These are phyloP conservation scores for Thielaviopsis euricoi DNA, from an alignment of 2,329 filamentous ascomycete genomes.

Conservation along the genomic window DNA sequence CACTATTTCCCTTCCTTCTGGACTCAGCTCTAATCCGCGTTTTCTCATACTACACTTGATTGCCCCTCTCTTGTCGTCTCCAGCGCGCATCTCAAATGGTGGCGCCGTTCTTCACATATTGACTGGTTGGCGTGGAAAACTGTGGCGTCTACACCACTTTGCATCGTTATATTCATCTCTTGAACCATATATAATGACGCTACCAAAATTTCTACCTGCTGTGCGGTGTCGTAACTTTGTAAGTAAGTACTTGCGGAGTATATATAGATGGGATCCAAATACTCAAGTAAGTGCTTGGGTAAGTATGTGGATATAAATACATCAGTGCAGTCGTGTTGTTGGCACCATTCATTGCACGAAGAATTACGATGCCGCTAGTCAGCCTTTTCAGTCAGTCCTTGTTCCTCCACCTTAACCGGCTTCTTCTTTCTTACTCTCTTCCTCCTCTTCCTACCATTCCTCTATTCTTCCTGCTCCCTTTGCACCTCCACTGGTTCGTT, in stretches of 20 bases:
- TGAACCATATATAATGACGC: too few species aligned
- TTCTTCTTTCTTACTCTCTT: neutral
- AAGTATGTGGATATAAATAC: too few species aligned
- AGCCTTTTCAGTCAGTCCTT: neutral
- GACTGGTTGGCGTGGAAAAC: neutral
- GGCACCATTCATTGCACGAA: too few species aligned
- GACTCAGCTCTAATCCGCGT: neutral
- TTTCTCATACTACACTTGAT: neutral
- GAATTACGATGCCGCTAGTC: neutral
- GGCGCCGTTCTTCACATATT: neutral
- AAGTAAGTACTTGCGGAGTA: too few species aligned
- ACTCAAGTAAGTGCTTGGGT: too few species aligned
- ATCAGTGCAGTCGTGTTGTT: too few species aligned
- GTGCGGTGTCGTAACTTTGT: too few species aligned
- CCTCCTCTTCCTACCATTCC: neutral
- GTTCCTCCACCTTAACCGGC: neutral
- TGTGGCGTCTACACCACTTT: neutral
- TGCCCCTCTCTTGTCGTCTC: neutral
- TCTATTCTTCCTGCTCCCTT: neutral
- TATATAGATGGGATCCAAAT: too few species aligned
- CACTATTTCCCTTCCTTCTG: neutral
- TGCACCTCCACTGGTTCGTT: neutral
- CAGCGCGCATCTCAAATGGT: neutral
- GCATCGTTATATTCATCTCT: too few species aligned
- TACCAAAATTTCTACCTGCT: too few species aligned